Percentiles rank a stretch among this genome's conserved stretches.
These are phyloP conservation scores for Brettanomyces nanus DNA, from an alignment of 805 yeast species.

Conservation along the genomic window DNA sequence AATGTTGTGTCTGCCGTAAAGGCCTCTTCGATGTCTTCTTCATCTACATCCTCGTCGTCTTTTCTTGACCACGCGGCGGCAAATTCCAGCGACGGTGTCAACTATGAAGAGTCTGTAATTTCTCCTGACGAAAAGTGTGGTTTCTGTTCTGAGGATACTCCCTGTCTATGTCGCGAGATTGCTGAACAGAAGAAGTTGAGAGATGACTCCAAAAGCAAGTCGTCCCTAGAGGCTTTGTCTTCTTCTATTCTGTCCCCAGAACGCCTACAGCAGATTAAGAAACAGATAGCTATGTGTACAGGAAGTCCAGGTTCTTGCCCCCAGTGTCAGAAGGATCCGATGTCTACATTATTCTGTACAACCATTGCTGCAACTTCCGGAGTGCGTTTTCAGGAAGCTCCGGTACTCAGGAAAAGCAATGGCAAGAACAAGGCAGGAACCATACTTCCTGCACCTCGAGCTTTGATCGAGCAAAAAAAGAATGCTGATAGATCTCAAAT, in stretches of 20 bases:
- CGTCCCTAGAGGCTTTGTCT: too few relatives aligned
- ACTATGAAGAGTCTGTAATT: slow-evolving; percentile 37
- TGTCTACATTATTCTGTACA: slow-evolving; percentile 82
- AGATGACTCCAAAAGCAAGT: too few relatives aligned
- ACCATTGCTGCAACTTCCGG: slow-evolving; percentile 47
- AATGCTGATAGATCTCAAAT: slow-evolving; percentile 3
- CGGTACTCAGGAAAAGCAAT: slow-evolving; percentile 1
- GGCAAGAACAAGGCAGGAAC: background rate
- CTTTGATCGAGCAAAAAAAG: background rate
- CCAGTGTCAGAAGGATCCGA: slow-evolving; percentile 80
- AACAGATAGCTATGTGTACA: slow-evolving; percentile 46
- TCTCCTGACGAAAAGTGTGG: slow-evolving; percentile 67
- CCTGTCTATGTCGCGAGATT: slow-evolving; percentile 86
- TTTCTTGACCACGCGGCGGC: background rate
- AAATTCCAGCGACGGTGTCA: slow-evolving; percentile 9
- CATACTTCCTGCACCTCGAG: background rate
- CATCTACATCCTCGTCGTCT: slow-evolving; percentile 4
- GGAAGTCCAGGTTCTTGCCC: slow-evolving; percentile 84
- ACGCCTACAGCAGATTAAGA: slow-evolving; percentile 6
- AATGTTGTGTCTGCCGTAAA: slow-evolving; percentile 3
- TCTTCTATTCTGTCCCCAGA: too few relatives aligned
- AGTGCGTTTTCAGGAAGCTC: background rate
- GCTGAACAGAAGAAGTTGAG: slow-evolving; percentile 42
- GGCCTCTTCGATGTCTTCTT: background rate
- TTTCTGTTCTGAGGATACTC: slow-evolving; percentile 85